Base-by-base conservation (phyloP, 441 rosid species). In the Gossypium lobatum region DNA sequence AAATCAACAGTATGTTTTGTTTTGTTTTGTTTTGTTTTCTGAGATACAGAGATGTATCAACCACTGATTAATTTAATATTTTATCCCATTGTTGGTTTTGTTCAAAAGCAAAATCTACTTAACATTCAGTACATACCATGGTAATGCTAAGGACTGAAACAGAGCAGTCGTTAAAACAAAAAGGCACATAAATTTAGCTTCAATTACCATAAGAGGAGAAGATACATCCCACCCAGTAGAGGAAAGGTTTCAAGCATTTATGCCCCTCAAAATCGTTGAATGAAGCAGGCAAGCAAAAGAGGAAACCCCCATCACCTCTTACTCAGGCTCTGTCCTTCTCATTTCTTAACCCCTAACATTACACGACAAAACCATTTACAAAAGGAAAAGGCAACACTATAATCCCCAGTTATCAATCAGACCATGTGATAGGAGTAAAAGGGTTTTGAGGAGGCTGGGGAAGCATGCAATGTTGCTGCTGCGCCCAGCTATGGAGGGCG, bases 391-490 rank as follows among this genome's bases (percentile, higher is more conserved):
- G 14, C 63, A 23, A 28, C 10, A 4, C 34, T 16, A 13, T 6
- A 39, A 39, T 39, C 45, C 45, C 45, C 45, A 5, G 0, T 23
- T 37, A 69, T 73, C 73, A 87, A n/a, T 48, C 80, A 50, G 55
- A 82, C 92, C 93, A 91, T 14, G 89, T 64, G 20, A 89, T 78
- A 1, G 95, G 89, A 39, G 92, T 66, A 11, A 83, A 82, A 11
- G 76, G 68, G 48, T 77, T 79, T 14, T 74, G 82, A 8, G 92
- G 88, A 25, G 78, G 77, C 16, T 81, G 87, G 2, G 91, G 87
- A 3, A 85, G 64, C 87, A 87, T 66, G 81, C 92, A 90, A 65
- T 90, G 91, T 16, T 82, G 91, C 67, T 88, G 90, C 34, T 88
- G 90, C 28, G 76, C 83, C 90, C 89, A 83, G 48, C 84, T 88